Base-by-base conservation (phyloP, 1,284 basidiomycete species). In the Volvariella surrecta region DNA sequence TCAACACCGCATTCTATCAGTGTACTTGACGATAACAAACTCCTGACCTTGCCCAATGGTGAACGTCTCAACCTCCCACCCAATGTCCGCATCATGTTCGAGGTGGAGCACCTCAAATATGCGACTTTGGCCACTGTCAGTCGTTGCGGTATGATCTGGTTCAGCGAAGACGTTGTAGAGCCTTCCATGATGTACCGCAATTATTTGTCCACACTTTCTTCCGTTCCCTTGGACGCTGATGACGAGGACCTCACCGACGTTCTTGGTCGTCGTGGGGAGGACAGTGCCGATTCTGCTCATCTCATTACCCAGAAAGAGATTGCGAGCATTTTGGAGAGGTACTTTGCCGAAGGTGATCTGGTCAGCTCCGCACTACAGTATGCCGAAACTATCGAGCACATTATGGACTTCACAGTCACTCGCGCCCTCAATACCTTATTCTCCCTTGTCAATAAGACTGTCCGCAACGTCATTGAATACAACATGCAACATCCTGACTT, bases 141-240 rank as follows among this genome's bases (percentile, higher is more conserved):
- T 78, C 94, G 96, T 45, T 99, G 96, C 61, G 96, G 96, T 62
- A 99, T 99, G 96, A 95, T 99, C 56, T 99, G 96, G 96, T 99
- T 99, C 69, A 97, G 92, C 59, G 92, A 97, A 48, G 93, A 97
- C 50, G 84, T 95, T 39, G 82, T 99, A 22, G 82, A 89, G 50
- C 82, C 92, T 2, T 68, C 74, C 3, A 98, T 99, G 96, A 79
- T 97, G 22, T 97, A 89, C 63, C 77, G 76, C 39, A 80, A 97
- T 59, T 95, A 97, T 58, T 78, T 99, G 38, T 75, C 80, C 40
- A 82, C 82, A 0, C 71, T 98, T 24, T 74, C 82, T 0, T 72
- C 79, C 4, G 70, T 84, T 3, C 79, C 91, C n/a, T 67, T 99
- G 52, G 91, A 91, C 54, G 83, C 88, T 4, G 90, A 93, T 46